Evolutionary conservation across 345 rosid species (phyloP).

Genomic region (Dovyalis caffra): DNA sequence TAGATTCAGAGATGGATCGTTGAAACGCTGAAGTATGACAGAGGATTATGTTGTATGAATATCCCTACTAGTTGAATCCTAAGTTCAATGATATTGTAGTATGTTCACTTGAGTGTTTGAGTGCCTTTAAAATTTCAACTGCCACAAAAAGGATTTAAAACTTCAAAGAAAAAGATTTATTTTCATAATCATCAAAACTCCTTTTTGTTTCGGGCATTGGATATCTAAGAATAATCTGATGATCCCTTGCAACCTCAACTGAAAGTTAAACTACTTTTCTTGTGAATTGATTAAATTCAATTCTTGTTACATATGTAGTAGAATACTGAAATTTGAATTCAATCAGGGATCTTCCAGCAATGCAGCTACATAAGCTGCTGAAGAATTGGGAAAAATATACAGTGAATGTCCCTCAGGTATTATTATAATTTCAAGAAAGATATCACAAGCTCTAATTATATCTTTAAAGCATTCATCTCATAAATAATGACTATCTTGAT

Average conservation of each 20-base stretch:
- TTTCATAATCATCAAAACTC: not conserved
- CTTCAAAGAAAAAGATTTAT: no score
- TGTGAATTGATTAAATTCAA: not conserved
- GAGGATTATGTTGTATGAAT: no score
- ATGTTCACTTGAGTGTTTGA: no score
- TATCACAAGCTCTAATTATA: not conserved
- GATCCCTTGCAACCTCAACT: not conserved
- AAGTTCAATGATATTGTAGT: no score
- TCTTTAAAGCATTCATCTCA: not conserved
- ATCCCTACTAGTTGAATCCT: no score
- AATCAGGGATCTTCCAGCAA: conserved; percentile 71
- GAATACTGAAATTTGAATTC: conserved; percentile 28
- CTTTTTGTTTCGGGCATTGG: not conserved
- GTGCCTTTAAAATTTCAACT: no score
- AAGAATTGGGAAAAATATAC: conserved; percentile 67
- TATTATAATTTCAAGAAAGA: conserved; percentile 5
- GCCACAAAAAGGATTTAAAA: no score
- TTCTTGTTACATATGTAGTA: not conserved
- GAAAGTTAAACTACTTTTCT: not conserved
- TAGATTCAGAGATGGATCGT: no score
- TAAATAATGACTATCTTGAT: not conserved
- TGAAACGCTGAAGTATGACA: no score
- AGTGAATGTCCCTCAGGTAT: conserved; percentile 55
- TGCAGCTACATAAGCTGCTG: conserved; percentile 47
- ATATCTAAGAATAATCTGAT: not conserved